phyloP scores from a whole-genome alignment of 371 early-diverging fungal genomes.

The Mucor plumbeus region DNA sequence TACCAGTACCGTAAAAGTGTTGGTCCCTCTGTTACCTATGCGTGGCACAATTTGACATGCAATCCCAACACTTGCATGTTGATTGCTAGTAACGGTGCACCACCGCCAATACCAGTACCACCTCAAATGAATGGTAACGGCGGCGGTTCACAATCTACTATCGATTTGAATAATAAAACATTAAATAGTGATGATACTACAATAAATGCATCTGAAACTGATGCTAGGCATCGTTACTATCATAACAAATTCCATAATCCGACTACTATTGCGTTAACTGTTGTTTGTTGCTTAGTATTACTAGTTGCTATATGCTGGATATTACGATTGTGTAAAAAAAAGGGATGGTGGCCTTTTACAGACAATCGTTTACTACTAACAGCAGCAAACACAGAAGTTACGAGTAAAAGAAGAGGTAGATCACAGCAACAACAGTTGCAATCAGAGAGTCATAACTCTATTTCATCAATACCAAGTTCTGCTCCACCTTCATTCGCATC shows the following conservation, averaged over 20 bases:
- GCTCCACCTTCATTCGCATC: slow-evolving; percentile 48
- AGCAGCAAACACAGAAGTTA: neutral
- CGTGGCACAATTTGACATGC: slow-evolving; percentile 51
- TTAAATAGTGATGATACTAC: neutral
- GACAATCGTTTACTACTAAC: neutral
- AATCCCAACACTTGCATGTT: slow-evolving; percentile 40
- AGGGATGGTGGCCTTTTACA: slow-evolving; percentile 16
- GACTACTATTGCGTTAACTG: slow-evolving; percentile 34
- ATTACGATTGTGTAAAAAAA: slow-evolving; percentile 20
- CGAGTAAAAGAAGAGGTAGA: neutral
- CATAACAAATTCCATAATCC: slow-evolving; percentile 31
- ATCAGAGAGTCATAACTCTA: neutral
- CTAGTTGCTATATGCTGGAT: slow-evolving; percentile 29
- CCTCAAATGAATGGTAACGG: neutral
- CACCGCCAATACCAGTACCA: slow-evolving; percentile 27
- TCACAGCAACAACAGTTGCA: neutral
- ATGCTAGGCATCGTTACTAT: slow-evolving; percentile 13
- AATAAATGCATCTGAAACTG: neutral
- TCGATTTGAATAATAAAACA: neutral
- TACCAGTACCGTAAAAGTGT: slow-evolving; percentile 43
- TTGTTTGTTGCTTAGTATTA: slow-evolving; percentile 30
- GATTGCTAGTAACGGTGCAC: slow-evolving; percentile 21
- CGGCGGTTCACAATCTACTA: neutral
- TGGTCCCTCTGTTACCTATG: slow-evolving; percentile 31
- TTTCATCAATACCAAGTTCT: slow-evolving; percentile 31